Evolutionary conservation across 75 land plant species (phyloP).

Genomic region (Pinus tabuliformis): DNA sequence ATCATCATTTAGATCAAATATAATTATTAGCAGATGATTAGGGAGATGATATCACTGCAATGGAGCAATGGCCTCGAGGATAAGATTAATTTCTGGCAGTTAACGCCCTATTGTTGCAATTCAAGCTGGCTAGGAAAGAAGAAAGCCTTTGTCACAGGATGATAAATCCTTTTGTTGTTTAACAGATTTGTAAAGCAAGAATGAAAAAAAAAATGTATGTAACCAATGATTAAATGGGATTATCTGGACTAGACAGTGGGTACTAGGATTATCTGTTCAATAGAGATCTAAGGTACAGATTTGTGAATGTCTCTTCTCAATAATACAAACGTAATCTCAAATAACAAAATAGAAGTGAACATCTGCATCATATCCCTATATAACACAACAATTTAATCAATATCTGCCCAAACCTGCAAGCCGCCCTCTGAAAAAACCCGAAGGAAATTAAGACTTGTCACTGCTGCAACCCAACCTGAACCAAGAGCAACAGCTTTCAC

Average conservation of each 20-base stretch:
- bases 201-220: not conserved
- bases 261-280: not conserved
- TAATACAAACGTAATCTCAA: not conserved
- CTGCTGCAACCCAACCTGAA: constrained; percentile 83
- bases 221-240: not conserved
- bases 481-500: constrained; percentile 95
- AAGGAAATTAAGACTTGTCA: constrained; percentile 77
- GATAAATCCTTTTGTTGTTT: not conserved
- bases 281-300: not conserved
- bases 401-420: constrained; percentile 66
- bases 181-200: not conserved
- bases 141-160: not conserved
- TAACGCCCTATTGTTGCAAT: too few species aligned
- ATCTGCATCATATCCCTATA: not conserved
- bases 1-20: not conserved
- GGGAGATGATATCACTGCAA: not conserved
- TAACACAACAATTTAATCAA: not conserved
- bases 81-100: not conserved
- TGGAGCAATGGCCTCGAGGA: not conserved
- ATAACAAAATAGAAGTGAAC: not conserved
- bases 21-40: not conserved
- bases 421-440: constrained; percentile 91
- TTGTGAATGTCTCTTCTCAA: not conserved
- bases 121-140: not conserved
- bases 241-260: not conserved